Evolutionary conservation across 257 asterid species (phyloP).

Genomic region (Nicotiana noctiflora): DNA sequence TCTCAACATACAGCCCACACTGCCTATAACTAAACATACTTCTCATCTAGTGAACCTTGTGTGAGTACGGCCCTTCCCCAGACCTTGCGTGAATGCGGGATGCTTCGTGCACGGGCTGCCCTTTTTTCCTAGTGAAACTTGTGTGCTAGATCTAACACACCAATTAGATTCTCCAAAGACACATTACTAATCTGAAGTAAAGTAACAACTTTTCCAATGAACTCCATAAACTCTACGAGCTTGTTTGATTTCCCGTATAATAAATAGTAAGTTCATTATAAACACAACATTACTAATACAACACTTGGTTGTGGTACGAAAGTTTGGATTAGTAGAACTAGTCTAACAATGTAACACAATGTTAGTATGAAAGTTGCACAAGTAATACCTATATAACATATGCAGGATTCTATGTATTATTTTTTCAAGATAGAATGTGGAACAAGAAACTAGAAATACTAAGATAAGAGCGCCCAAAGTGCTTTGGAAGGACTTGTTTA

Average conservation of each 20-base stretch:
- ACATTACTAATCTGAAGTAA: not conserved
- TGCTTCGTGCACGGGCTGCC: too few species aligned
- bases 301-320: not conserved
- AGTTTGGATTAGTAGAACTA: not conserved
- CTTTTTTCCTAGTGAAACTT: not conserved
- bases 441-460: constrained; percentile 1
- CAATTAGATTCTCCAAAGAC: not conserved
- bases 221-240: not conserved
- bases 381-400: not conserved
- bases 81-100: too few species aligned
- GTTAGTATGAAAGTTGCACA: not conserved
- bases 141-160: not conserved
- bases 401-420: not conserved
- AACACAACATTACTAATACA: not conserved
- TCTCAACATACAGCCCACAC: not conserved
- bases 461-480: not conserved
- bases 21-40: not conserved
- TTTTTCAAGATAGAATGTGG: not conserved
- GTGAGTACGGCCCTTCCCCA: not conserved
- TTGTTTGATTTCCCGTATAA: not conserved
- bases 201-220: not conserved
- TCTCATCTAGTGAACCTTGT: not conserved
- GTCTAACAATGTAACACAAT: not conserved
- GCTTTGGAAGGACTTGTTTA: not conserved
- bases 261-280: not conserved